Percentiles rank a stretch among this genome's conserved stretches.
phyloP scores from a whole-genome alignment of 768 basidiomycete genomes.

The Calocybe cyanea region DNA sequence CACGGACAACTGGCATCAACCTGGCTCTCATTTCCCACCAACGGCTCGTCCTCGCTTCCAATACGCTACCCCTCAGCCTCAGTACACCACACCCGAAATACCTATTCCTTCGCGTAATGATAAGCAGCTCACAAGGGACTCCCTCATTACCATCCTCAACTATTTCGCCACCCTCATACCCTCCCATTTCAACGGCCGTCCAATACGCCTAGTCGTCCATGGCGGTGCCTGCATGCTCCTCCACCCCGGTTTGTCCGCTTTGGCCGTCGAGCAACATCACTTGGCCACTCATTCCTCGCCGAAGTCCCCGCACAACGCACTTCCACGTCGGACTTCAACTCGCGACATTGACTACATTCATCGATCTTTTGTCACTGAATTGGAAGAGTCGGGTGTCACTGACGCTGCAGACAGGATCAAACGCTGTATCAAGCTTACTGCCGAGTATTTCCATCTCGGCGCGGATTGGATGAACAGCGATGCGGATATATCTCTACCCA shows the following conservation, averaged over 20 bases:
- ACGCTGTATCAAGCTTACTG: conserved; percentile 54
- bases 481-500: conserved; percentile 67
- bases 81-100: neutral
- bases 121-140: conserved; percentile 35
- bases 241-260: conserved; percentile 38
- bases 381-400: conserved; percentile 29
- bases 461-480: conserved; percentile 78
- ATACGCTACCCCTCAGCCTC: conserved; percentile 3
- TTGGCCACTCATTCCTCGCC: conserved; percentile 14
- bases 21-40: neutral
- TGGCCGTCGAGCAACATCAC: conserved; percentile 25
- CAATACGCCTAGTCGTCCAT: conserved; percentile 61
- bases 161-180: conserved; percentile 47
- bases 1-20: neutral
- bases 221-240: conserved; percentile 76
- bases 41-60: conserved; percentile 4
- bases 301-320: conserved; percentile 21
- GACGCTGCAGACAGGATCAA: conserved; percentile 56
- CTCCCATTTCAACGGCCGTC: conserved; percentile 38
- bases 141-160: conserved; percentile 43
- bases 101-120: conserved; percentile 30
- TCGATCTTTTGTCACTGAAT: conserved; percentile 54
- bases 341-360: conserved; percentile 68
- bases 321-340: conserved; percentile 46
- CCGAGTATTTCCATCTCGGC: conserved; percentile 44